Conservation (phyloP, 495 filamentous ascomycete species). For the Penicillium paxilli region DNA sequence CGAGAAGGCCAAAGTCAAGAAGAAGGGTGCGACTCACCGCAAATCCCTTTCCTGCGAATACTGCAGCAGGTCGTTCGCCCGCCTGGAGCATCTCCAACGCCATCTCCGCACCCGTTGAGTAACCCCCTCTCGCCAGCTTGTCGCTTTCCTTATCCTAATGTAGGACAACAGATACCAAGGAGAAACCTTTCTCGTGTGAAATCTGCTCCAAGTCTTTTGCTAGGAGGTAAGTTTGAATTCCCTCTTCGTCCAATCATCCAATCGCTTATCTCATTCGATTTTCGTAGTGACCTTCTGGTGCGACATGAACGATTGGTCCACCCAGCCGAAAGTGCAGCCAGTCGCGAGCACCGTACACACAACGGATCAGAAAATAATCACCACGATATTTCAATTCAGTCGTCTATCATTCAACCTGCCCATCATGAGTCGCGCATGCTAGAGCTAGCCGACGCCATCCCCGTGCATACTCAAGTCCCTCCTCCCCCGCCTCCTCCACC, state of each 20-base stretch:
- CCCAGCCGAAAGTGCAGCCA: constrained; percentile 55
- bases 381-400: constrained; percentile 39
- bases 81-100: constrained; percentile 53
- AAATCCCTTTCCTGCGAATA: constrained; percentile 52
- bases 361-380: constrained; percentile 21
- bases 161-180: constrained; percentile 47
- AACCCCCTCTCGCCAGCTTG: constrained; percentile 28
- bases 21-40: constrained; percentile 44
- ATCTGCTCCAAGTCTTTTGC: constrained; percentile 53
- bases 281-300: constrained; percentile 63
- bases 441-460: constrained; percentile 47
- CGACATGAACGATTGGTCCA: constrained; percentile 75
- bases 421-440: constrained; percentile 50
- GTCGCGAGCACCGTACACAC: constrained; percentile 44
- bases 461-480: constrained; percentile 39
- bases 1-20: constrained; percentile 46
- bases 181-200: constrained; percentile 57
- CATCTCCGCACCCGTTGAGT: constrained; percentile 57
- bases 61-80: constrained; percentile 51
- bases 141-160: constrained; percentile 24
- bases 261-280: constrained; percentile 27
- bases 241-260: constrained; percentile 7
- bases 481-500: constrained; percentile 34
- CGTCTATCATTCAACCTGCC: constrained; percentile 38
- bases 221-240: constrained; percentile 37